These are phyloP conservation scores for Spiraea crenata DNA, from an alignment of 331 rosid genomes.

Conservation along the genomic window DNA sequence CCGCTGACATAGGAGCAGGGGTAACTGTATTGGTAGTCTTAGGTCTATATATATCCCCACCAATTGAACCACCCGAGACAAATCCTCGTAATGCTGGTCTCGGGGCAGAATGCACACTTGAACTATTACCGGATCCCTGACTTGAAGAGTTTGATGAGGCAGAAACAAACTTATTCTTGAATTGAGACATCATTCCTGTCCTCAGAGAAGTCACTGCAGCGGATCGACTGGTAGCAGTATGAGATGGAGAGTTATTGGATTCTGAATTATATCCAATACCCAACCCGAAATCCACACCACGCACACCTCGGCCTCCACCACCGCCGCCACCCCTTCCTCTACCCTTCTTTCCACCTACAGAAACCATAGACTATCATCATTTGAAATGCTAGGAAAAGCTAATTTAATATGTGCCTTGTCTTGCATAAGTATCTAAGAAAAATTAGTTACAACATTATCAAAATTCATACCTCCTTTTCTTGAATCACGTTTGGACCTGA, in stretches of 20 bases:
- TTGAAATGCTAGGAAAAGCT: constrained; percentile 2
- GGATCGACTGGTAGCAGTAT: constrained; percentile 58
- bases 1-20: constrained; percentile 42
- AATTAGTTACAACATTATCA: neutral
- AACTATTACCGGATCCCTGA: constrained; percentile 45
- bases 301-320: constrained; percentile 72
- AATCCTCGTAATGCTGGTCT: constrained; percentile 82
- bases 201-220: constrained; percentile 69
- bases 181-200: constrained; percentile 92
- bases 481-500: constrained; percentile 94
- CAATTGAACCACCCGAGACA: constrained; percentile 92
- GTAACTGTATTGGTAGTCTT: constrained; percentile 37
- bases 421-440: constrained; percentile 8
- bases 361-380: constrained; percentile 13
- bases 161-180: constrained; percentile 76
- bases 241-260: constrained; percentile 47
- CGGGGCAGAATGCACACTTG: constrained; percentile 39
- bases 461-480: constrained; percentile 80
- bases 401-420: neutral
- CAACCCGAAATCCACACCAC: constrained; percentile 92
- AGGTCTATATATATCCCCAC: constrained; percentile 48
- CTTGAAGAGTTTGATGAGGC: constrained; percentile 64
- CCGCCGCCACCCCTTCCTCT: constrained; percentile 60
- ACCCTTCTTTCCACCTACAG: constrained; percentile 84
- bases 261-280: constrained; percentile 88